phyloP scores from a whole-genome alignment of 2,329 filamentous ascomycete species.

The Atkinsonella texensis region DNA sequence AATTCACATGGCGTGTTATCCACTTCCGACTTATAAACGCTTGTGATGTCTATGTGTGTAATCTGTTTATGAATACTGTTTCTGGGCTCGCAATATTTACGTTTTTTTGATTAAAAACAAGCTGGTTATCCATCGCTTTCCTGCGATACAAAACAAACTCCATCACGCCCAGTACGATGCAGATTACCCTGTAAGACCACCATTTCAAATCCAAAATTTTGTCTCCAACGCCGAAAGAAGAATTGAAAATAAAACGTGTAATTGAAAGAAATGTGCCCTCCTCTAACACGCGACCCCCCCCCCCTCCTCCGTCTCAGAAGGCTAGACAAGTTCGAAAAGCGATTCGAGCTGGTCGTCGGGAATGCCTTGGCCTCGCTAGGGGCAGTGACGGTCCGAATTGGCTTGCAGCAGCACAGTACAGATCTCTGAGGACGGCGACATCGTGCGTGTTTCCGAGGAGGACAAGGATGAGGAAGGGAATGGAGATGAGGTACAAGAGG shows the following conservation, averaged over 20 bases:
- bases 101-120: too few species aligned
- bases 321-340: conserved; percentile 12
- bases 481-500: conserved; percentile 59
- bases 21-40: too few species aligned
- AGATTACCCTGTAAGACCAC: too few species aligned
- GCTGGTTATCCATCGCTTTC: too few species aligned
- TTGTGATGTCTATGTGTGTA: too few species aligned
- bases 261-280: background rate
- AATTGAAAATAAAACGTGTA: background rate
- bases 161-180: too few species aligned
- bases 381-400: conserved; percentile 10
- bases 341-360: conserved; percentile 9
- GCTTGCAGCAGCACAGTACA: conserved; percentile 66
- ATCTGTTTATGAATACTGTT: too few species aligned
- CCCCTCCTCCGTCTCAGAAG: conserved; percentile 19
- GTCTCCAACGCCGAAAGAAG: too few species aligned
- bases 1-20: too few species aligned
- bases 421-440: conserved; percentile 48
- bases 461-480: conserved; percentile 69
- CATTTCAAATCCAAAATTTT: too few species aligned
- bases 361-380: background rate
- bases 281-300: conserved; percentile 3
- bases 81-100: too few species aligned
- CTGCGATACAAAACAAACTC: too few species aligned
- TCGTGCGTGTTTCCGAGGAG: conserved; percentile 63